Conservation (phyloP, 106 monocot genomes). For the Dendrobium chrysotoxum region DNA sequence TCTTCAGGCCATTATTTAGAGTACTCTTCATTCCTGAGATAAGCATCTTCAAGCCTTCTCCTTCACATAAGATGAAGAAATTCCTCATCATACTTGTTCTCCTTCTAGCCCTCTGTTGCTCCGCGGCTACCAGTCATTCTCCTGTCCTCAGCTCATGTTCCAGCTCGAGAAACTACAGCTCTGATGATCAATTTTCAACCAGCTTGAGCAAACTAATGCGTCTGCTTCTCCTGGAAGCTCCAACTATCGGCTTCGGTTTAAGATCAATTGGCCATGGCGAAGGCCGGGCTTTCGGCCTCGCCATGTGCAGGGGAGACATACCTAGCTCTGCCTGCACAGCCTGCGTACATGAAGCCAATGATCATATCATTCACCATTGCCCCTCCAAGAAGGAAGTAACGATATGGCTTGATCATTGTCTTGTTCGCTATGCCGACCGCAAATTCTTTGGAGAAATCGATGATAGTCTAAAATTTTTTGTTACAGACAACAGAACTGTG, state of each 20-base stretch:
- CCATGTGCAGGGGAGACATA: constrained; percentile 40
- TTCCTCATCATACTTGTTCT: not conserved
- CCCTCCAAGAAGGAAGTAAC: constrained; percentile 16
- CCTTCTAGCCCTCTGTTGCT: not conserved
- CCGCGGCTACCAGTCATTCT: not conserved
- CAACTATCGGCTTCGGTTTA: constrained; percentile 24
- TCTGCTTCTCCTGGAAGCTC: constrained; percentile 16
- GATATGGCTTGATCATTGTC: constrained; percentile 34
- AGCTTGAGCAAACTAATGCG: constrained; percentile 28
- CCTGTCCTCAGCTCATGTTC: constrained; percentile 10
- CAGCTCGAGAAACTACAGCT: not conserved
- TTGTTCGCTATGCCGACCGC: constrained; percentile 7
- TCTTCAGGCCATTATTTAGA: not conserved
- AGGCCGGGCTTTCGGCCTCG: constrained; percentile 24
- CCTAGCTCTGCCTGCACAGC: constrained; percentile 15
- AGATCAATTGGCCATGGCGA: constrained; percentile 17
- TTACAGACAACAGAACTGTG: not conserved
- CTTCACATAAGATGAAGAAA: not conserved
- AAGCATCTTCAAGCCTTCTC: not conserved
- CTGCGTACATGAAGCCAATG: constrained; percentile 22
- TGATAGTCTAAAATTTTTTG: not conserved
- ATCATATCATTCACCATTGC: constrained; percentile 12
- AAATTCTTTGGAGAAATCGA: constrained; percentile 40
- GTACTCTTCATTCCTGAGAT: not conserved
- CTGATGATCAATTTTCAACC: constrained; percentile 8